Conservation (phyloP, 2,329 filamentous ascomycete genomes). For the Sporothrix schenckii region DNA sequence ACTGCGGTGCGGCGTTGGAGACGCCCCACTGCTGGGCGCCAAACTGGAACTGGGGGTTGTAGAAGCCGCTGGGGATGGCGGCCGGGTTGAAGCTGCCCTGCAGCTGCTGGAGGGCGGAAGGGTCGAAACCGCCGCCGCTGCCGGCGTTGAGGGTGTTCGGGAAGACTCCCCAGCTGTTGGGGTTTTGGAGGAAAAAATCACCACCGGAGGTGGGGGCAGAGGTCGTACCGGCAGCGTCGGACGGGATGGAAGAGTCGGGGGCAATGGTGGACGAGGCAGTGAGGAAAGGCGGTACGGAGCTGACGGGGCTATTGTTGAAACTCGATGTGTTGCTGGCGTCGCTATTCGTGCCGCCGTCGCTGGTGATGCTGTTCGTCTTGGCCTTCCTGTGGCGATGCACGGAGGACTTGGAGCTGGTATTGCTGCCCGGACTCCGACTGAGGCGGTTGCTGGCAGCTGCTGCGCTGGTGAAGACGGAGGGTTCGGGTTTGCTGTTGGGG, state of each 20-base stretch:
- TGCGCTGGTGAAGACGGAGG: too few species aligned
- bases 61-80: slow-evolving; percentile 42
- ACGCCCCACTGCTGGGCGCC: slow-evolving; percentile 41
- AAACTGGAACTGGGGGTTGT: slow-evolving; percentile 36
- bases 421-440: slow-evolving; percentile 2
- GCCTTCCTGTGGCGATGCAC: slow-evolving; percentile 2
- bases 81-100: slow-evolving; percentile 33
- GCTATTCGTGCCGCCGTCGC: not conserved
- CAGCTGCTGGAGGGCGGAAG: slow-evolving; percentile 33
- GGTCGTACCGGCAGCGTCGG: not conserved
- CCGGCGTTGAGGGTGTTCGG: slow-evolving; percentile 47
- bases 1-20: slow-evolving; percentile 37
- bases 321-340: not conserved
- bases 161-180: slow-evolving; percentile 53
- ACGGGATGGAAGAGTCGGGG: not conserved
- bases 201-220: slow-evolving; percentile 18
- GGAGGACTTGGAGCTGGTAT: not conserved
- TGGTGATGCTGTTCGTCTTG: slow-evolving; percentile 19
- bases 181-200: slow-evolving; percentile 37
- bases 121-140: slow-evolving; percentile 42
- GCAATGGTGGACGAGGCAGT: slow-evolving; percentile 41
- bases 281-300: slow-evolving; percentile 12
- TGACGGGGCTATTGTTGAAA: slow-evolving; percentile 23
- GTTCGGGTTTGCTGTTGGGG: too few species aligned
- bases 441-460: not conserved